A percentile compares a stretch with the other conserved stretches of the same genome.
phyloP scores from a whole-genome alignment of 352 stramenopile genomes.

The Pythium oligandrum region DNA sequence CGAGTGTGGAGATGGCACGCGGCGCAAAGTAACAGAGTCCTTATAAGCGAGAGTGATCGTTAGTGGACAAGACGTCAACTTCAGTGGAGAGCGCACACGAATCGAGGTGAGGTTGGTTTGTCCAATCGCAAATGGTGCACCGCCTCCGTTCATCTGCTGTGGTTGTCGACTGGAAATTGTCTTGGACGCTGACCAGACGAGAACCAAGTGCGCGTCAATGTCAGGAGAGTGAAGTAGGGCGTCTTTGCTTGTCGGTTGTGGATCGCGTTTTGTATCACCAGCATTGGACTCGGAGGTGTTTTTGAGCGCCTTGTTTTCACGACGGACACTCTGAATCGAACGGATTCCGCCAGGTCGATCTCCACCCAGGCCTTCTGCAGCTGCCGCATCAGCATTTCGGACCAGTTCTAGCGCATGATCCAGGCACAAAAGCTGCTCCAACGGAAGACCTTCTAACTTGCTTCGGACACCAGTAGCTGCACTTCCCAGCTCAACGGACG shows the following conservation, averaged over 20 bases:
- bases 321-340: slow-evolving; percentile 82
- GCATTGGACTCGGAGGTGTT: slow-evolving; percentile 3
- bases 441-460: slow-evolving; percentile 19
- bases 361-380: slow-evolving; percentile 13
- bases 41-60: slow-evolving; percentile 67
- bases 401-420: slow-evolving; percentile 57
- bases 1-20: neutral
- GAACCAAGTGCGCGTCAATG: slow-evolving; percentile 56
- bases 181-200: slow-evolving; percentile 57
- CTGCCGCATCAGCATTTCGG: slow-evolving; percentile 12
- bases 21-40: slow-evolving; percentile 26
- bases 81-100: slow-evolving; percentile 42
- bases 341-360: slow-evolving; percentile 55
- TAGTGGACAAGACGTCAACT: slow-evolving; percentile 50
- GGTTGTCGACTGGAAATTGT: slow-evolving; percentile 12
- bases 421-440: slow-evolving; percentile 72
- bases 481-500: too few species aligned
- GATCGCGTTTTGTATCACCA: slow-evolving; percentile 14
- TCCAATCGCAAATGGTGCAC: slow-evolving; percentile 25
- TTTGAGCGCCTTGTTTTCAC: slow-evolving; percentile 80
- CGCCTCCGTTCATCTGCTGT: slow-evolving; percentile 1
- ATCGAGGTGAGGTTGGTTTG: slow-evolving; percentile 63
- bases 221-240: slow-evolving; percentile 46
- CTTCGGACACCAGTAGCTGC: too few species aligned
- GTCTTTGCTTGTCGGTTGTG: slow-evolving; percentile 56